Base-by-base conservation (phyloP, 208 protist genomes). In the Kentomonas sorsogonicus region DNA sequence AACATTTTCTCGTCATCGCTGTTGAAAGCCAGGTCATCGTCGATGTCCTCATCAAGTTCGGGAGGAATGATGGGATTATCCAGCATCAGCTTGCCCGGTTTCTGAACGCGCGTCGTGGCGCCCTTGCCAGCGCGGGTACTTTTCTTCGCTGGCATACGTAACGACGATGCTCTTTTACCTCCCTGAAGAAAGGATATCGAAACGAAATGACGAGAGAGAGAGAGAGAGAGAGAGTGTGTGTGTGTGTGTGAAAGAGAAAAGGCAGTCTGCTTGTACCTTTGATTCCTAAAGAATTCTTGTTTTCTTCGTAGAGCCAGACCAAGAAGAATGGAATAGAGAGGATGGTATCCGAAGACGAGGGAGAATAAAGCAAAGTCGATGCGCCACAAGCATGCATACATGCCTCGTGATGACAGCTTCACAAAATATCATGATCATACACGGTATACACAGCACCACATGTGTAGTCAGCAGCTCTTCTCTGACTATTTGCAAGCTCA, bases 11-110 rank as follows among this genome's bases (percentile, higher is more conserved):
- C 89, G 48, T 95, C 89, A 27, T 95, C 89, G 54, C 85, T 93
- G 63, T 95, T 81, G 66, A 95, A 95, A 39, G 89, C 89, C 18
- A 95, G 68, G 30, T 95, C 89, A 54, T 95, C 89, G 56, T 95
- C 85, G 46, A 95, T 89, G 63, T 95, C 89, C 60, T 95, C 89
- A 44, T 95, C 89, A 13, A 93, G 29, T 31, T 95, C 81, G 10
- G 79, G 65, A 11, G 85, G 89, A 38, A 95, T 95, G 10, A 88
- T 61, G 2, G 87, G 82, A 62, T 93, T 93, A 53, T 77, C 80
- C 27, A 86, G 71, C 64, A 82, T 86, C n/a, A 88, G 66, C 39
- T 72, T 74, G 0, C 86, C 86, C 3, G 63, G n/a, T 52, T 72
- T 55, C 63, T 93, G 86, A 63, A 72, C 54, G 64, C 52, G 56